Conservation (phyloP, 1,284 basidiomycete genomes). For the Earliella scabrosa region DNA sequence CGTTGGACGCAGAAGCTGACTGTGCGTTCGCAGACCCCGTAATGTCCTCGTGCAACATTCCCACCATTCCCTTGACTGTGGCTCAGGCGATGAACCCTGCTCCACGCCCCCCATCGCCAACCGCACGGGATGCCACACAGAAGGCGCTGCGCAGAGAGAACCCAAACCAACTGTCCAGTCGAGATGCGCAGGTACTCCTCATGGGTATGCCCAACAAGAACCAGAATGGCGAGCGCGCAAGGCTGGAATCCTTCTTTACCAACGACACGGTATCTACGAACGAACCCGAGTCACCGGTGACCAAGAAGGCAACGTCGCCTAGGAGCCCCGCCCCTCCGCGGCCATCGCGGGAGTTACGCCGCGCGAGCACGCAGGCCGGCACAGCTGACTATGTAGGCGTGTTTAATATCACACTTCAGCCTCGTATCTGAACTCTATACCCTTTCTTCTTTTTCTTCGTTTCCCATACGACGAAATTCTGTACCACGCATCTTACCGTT, state of each 20-base stretch:
- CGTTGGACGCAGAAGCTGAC: constrained; percentile 5
- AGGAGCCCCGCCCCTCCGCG: constrained; percentile 52
- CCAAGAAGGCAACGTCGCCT: constrained; percentile 18
- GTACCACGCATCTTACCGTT: constrained; percentile 18
- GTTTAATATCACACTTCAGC: constrained; percentile 18
- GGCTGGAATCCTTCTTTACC: constrained; percentile 61
- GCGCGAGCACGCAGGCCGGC: constrained; percentile 35
- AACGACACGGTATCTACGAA: constrained; percentile 39
- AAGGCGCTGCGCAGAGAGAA: constrained; percentile 87
- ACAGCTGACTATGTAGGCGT: constrained; percentile 42
- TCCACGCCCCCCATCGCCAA: constrained; percentile 93
- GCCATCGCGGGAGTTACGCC: constrained; percentile 64
- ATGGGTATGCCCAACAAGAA: constrained; percentile 63
- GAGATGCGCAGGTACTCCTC: constrained; percentile 82
- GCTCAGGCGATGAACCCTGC: constrained; percentile 97
- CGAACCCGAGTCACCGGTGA: constrained; percentile 23
- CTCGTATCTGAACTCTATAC: constrained; percentile 21
- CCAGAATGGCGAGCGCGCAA: constrained; percentile 45
- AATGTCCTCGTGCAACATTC: constrained; percentile 96
- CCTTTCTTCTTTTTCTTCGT: constrained; percentile 15
- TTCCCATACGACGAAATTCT: constrained; percentile 12
- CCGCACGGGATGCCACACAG: constrained; percentile 87
- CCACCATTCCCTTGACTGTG: constrained; percentile 93
- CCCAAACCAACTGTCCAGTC: constrained; percentile 86
- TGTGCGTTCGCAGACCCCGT: constrained; percentile 71